These are phyloP conservation scores for Phytophthora uliginosa DNA, from an alignment of 352 stramenopile species.

Conservation along the genomic window DNA sequence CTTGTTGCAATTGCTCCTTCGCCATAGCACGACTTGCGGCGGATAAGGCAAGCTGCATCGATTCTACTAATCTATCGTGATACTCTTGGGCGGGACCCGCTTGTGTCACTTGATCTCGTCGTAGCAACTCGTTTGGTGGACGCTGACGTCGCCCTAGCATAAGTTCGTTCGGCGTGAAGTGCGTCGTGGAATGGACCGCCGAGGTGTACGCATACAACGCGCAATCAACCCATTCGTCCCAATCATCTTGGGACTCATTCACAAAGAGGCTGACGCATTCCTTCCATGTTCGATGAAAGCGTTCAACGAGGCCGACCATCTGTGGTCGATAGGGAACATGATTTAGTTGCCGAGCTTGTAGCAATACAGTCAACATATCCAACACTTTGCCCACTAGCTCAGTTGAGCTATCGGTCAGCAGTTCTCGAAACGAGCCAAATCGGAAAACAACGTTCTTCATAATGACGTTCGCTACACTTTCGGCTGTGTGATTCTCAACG, in stretches of 20 bases:
- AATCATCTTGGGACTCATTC: background rate
- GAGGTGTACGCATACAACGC: background rate
- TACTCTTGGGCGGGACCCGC: background rate
- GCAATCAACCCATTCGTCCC: background rate
- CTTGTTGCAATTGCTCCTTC: background rate
- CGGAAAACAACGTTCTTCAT: background rate
- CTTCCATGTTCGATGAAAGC: background rate
- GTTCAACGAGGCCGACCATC: background rate
- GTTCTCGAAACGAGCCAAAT: background rate
- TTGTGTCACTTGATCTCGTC: background rate
- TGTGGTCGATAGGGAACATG: background rate
- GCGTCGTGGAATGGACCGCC: background rate
- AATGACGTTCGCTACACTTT: background rate
- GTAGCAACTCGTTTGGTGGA: background rate
- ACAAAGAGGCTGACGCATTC: background rate
- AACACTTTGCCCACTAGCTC: background rate
- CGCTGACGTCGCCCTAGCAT: background rate
- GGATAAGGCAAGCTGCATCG: background rate
- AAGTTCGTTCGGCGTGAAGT: background rate
- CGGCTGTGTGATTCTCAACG: background rate
- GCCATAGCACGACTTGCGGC: background rate
- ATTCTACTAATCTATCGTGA: background rate
- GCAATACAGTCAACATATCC: background rate
- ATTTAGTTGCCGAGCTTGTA: background rate
- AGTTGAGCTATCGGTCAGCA: background rate